Base-by-base conservation (phyloP, 2,329 filamentous ascomycete species). In the Pyrenophora tritici-repentis region DNA sequence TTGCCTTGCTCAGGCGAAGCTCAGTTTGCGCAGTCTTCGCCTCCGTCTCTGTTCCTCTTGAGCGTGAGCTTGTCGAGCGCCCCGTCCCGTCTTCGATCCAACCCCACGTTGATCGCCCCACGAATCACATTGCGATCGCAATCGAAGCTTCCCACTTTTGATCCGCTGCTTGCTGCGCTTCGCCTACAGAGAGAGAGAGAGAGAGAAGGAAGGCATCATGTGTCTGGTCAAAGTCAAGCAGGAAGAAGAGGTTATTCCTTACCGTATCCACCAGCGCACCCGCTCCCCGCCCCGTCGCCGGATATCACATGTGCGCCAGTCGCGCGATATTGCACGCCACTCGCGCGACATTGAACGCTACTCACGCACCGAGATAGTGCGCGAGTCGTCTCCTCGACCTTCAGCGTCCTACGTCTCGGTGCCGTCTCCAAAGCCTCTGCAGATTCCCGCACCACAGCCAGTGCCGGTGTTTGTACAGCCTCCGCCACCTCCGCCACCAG, bases 171-270 rank as follows among this genome's bases (percentile, higher is more conserved):
- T 34, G 38, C 36, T 43, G 5, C 34, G 22, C 26, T 45, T 40
- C 39, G 48, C 22, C 41, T 36, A 13, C 39, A 47, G 36, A 48
- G 42, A 17, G 36, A 50, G 29, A 16, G 24, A 34, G 7, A 12
- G 26, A 22, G 13, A 31, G 26, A 29, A 9, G 6, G 26, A 39
- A 35, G 22, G 34, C 57, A 51, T 56, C 36, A 79, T 80, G 78
- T 80, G 78, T 65, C 75, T 79, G 31, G 63, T 79, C 66, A 75
- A 73, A 54, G 74, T 79, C 47, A 73, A 73, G 51, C 71, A 77
- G 43, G 74, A 76, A 47, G 76, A 78, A 55, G 76, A 79, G 36
- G 67, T 75, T 24, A 72, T 76, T 26, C 71, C 72, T 5, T 73
- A 74, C 53, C 69, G 74, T 43, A 67, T 73, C 26, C 61, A 66